These are phyloP conservation scores for Tetrapisispora namnaoensis DNA, from an alignment of 805 yeast species.

Conservation along the genomic window DNA sequence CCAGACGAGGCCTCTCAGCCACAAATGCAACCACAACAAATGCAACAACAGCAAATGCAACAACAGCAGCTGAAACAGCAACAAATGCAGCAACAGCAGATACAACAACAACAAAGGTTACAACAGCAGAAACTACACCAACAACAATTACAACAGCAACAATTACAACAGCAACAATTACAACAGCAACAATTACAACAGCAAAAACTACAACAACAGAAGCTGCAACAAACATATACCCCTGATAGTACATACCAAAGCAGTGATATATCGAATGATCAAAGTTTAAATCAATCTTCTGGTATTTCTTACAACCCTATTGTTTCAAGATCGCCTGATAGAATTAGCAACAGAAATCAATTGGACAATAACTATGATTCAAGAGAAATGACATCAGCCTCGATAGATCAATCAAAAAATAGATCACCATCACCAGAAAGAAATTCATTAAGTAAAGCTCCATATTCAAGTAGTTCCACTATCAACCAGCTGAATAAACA, in stretches of 20 bases:
- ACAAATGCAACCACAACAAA: neutral
- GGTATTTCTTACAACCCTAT: neutral
- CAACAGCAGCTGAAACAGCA: slow-evolving; percentile 4
- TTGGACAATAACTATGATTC: neutral
- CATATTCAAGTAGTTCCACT: slow-evolving; percentile 18
- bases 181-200: neutral
- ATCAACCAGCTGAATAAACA: slow-evolving; percentile 13
- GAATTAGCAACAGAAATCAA: neutral
- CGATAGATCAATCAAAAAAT: neutral
- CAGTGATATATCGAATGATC: neutral
- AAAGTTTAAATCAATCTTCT: neutral
- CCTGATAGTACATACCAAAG: neutral
- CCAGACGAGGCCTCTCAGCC: neutral
- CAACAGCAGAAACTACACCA: neutral
- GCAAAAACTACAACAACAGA: neutral
- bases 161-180: slow-evolving; percentile 4
- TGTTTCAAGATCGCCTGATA: slow-evolving; percentile 2
- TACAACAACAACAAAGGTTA: neutral
- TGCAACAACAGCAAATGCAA: neutral
- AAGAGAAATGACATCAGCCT: neutral
- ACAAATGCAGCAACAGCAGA: slow-evolving; percentile 3
- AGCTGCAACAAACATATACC: neutral
- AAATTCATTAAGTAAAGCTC: slow-evolving; percentile 14
- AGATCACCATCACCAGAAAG: slow-evolving; percentile 4
- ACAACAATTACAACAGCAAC: slow-evolving; percentile 4